These are phyloP conservation scores for Lepidium didymum DNA, from an alignment of 345 rosid species.

Conservation along the genomic window DNA sequence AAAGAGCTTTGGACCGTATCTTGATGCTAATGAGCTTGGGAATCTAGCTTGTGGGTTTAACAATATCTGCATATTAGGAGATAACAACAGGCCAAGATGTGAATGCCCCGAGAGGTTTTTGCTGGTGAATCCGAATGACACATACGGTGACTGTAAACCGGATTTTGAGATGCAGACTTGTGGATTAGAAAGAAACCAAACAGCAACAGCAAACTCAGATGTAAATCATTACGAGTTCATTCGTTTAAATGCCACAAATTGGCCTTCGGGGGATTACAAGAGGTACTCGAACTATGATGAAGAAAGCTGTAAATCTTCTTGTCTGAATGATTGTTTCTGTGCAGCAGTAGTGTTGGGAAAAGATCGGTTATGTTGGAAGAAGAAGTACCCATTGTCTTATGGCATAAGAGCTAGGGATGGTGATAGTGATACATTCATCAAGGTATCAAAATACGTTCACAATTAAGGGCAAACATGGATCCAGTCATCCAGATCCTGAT, in stretches of 20 bases:
- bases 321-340: slow-evolving; percentile 51
- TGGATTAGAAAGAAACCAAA: not conserved
- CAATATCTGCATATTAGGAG: slow-evolving; percentile 37
- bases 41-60: slow-evolving; percentile 54
- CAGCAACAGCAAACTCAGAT: not conserved
- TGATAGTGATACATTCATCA: slow-evolving; percentile 38
- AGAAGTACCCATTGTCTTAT: slow-evolving; percentile 42
- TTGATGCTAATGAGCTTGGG: slow-evolving; percentile 10
- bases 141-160: slow-evolving; percentile 36
- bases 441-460: slow-evolving; percentile 9
- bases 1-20: not conserved
- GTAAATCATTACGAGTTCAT: slow-evolving; percentile 17
- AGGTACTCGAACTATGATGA: slow-evolving; percentile 11
- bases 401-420: slow-evolving; percentile 22
- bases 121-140: slow-evolving; percentile 29
- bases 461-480: not conserved
- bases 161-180: slow-evolving; percentile 35
- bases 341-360: slow-evolving; percentile 36
- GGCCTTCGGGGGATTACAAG: slow-evolving; percentile 41
- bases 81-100: slow-evolving; percentile 37
- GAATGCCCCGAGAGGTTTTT: slow-evolving; percentile 39
- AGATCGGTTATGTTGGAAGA: slow-evolving; percentile 38
- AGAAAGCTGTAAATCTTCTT: slow-evolving; percentile 42
- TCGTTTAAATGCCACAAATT: slow-evolving; percentile 30
- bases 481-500: not conserved